A percentile compares a stretch with the other conserved stretches of the same genome.
These are phyloP conservation scores for Dactylellina parvicollis DNA, from an alignment of 2,329 filamentous ascomycete species.

Conservation along the genomic window DNA sequence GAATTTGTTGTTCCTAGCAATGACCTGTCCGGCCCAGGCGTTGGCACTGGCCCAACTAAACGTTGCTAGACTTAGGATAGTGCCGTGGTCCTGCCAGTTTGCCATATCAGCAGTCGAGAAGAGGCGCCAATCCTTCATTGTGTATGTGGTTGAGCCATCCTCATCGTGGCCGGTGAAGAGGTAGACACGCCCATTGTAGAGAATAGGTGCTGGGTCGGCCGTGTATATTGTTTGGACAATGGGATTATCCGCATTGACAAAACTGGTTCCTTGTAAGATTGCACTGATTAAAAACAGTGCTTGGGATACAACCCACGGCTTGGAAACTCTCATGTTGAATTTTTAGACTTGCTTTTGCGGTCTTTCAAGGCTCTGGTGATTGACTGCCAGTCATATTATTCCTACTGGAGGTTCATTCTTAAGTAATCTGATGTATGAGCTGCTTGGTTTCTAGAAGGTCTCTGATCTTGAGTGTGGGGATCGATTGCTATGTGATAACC, in stretches of 20 bases:
- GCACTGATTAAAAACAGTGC: not conserved
- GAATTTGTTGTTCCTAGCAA: constrained; percentile 60
- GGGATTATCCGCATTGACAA: constrained; percentile 56
- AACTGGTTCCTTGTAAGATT: constrained; percentile 13
- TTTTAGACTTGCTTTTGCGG: not conserved
- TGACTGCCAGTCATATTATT: not conserved
- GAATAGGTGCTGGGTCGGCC: constrained; percentile 59
- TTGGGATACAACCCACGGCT: constrained; percentile 7
- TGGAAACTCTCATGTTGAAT: constrained; percentile 8
- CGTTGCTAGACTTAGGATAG: constrained; percentile 57
- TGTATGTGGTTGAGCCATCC: constrained; percentile 57
- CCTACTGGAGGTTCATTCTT: not conserved
- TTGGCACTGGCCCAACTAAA: constrained; percentile 61
- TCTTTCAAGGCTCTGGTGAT: not conserved
- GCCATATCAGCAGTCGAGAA: constrained; percentile 60
- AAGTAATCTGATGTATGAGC: not conserved
- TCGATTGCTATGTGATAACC: too few relatives aligned
- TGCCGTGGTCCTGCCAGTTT: constrained; percentile 60
- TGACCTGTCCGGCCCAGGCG: constrained; percentile 61
- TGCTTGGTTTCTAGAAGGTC: not conserved
- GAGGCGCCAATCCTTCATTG: constrained; percentile 60
- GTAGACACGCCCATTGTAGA: constrained; percentile 59
- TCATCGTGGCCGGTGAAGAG: constrained; percentile 60
- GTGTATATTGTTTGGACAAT: constrained; percentile 57
- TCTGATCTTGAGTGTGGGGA: too few relatives aligned